A percentile compares a stretch with the other conserved stretches of the same genome.
Evolutionary conservation across 805 yeast species (phyloP).

Genomic region (Yarrowia deformans): DNA sequence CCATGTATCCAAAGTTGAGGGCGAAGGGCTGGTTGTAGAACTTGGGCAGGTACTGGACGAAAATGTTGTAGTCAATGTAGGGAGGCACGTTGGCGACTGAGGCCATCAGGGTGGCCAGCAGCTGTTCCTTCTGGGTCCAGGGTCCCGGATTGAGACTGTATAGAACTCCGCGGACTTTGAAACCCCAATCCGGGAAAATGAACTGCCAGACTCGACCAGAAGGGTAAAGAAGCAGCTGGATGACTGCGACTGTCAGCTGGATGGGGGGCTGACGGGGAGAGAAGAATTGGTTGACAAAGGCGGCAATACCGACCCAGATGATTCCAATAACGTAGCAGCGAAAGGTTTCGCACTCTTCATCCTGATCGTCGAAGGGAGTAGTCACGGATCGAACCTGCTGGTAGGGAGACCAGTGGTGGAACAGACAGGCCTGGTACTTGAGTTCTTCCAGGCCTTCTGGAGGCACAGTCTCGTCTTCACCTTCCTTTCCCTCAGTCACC

Average conservation of each 20-base stretch:
- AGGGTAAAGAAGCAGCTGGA: constrained; percentile 66
- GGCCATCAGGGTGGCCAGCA: constrained; percentile 59
- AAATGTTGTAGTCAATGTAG: constrained; percentile 44
- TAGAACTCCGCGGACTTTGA: constrained; percentile 53
- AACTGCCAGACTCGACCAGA: constrained; percentile 52
- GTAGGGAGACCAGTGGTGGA: constrained; percentile 54
- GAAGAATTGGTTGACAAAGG: constrained; percentile 58
- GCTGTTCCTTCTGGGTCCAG: constrained; percentile 70
- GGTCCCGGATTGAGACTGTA: constrained; percentile 66
- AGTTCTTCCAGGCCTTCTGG: constrained; percentile 46
- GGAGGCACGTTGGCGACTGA: constrained; percentile 55
- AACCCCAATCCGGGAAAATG: constrained; percentile 50
- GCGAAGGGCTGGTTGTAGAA: constrained; percentile 48
- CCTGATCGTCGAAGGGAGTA: constrained; percentile 56
- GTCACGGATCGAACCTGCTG: constrained; percentile 65
- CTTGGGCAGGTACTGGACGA: constrained; percentile 48
- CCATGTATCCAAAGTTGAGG: constrained; percentile 59
- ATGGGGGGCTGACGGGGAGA: constrained; percentile 61
- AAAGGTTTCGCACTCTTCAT: constrained; percentile 57
- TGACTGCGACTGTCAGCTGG: constrained; percentile 57
- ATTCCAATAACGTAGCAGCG: constrained; percentile 61
- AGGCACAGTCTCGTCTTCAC: constrained; percentile 5
- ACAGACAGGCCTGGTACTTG: constrained; percentile 50
- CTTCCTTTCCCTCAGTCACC: not conserved
- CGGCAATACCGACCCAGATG: constrained; percentile 62